Conservation (phyloP, 106 monocot species). For the Xerophyta viscosa region DNA sequence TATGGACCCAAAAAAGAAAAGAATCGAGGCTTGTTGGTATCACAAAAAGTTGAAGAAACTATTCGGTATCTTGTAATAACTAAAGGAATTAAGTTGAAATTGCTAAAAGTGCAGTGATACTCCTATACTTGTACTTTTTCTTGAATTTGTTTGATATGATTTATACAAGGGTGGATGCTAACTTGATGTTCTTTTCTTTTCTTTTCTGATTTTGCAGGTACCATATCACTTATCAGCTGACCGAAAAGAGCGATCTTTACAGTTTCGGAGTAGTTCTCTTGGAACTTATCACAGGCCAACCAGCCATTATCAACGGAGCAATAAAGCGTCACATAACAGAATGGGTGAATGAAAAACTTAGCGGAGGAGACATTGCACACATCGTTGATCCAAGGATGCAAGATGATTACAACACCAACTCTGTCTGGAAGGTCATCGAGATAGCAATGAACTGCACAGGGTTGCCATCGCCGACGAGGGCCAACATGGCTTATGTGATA, state of each 20-base stretch:
- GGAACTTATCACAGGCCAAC: conserved; percentile 2
- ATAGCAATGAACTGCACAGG: conserved; percentile 19
- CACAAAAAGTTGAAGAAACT: no score
- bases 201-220: background rate
- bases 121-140: no score
- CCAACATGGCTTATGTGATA: conserved; percentile 34
- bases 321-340: background rate
- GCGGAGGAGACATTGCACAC: background rate
- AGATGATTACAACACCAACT: background rate
- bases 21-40: no score
- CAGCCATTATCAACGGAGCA: background rate
- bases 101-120: no score
- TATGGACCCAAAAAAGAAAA: no score
- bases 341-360: background rate
- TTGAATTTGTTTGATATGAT: no score
- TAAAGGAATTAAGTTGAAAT: no score
- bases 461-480: conserved; percentile 11
- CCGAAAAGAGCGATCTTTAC: background rate
- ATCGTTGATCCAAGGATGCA: background rate
- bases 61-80: no score
- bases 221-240: background rate
- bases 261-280: background rate
- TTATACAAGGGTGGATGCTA: no score
- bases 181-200: no score
- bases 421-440: background rate